phyloP scores from a whole-genome alignment of 371 early-diverging fungal species.

The Mortierella sp. region DNA sequence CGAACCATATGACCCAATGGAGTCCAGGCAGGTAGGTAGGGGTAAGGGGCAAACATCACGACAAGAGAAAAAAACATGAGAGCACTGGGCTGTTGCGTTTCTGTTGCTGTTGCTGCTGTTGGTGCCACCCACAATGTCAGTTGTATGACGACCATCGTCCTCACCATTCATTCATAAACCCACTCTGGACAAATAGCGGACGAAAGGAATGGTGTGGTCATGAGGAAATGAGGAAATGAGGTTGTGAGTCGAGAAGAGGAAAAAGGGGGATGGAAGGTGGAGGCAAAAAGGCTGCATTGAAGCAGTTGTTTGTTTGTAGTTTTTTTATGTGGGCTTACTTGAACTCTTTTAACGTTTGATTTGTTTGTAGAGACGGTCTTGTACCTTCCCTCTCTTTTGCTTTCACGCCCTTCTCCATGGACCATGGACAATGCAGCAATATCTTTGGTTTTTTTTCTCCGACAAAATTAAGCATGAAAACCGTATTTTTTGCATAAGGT shows the following conservation, averaged over 20 bases:
- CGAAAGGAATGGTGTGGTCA: neutral
- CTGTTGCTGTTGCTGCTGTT: no score
- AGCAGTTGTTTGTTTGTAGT: neutral
- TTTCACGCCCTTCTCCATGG: neutral
- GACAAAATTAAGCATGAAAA: neutral
- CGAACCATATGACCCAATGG: neutral
- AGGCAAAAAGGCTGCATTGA: neutral
- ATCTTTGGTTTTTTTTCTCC: slow-evolving; percentile 2
- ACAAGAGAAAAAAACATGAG: neutral
- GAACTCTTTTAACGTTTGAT: neutral
- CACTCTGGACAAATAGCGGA: neutral
- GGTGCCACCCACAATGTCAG: neutral
- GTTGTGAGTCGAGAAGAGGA: neutral
- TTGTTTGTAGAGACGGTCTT: neutral
- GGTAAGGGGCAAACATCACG: neutral
- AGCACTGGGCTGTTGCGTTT: neutral
- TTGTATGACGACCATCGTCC: neutral
- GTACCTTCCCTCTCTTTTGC: no score
- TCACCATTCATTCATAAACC: neutral
- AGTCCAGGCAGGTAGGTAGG: neutral
- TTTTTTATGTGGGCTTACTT: neutral
- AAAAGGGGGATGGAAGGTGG: neutral
- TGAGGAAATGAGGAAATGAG: no score
- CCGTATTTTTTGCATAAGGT: neutral
- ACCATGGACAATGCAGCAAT: neutral